A percentile compares a stretch with the other conserved stretches of the same genome.
Conservation (phyloP, 1,284 basidiomycete species). For the Mrakiaceae sp. region DNA sequence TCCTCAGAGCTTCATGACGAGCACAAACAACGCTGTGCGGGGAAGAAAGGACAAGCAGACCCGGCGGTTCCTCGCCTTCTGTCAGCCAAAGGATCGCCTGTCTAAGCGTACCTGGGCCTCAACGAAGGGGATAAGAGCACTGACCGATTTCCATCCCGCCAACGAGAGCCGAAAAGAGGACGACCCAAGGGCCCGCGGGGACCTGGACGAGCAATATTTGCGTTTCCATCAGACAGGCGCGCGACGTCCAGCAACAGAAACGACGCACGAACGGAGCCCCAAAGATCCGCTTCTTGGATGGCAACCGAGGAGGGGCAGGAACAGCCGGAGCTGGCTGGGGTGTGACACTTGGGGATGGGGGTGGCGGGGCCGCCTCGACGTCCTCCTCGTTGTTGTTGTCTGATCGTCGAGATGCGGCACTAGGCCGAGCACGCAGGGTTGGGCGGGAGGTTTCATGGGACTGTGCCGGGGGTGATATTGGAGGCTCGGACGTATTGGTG, state of each 20-base stretch:
- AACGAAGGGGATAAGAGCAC: too few relatives aligned
- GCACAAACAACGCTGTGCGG: neutral
- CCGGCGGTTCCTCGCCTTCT: too few relatives aligned
- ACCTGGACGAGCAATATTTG: too few relatives aligned
- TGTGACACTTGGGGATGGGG: neutral
- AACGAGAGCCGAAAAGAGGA: neutral
- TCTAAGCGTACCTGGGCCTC: too few relatives aligned
- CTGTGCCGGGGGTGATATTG: neutral
- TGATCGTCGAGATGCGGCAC: neutral
- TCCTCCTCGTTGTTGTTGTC: too few relatives aligned
- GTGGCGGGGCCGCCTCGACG: too few relatives aligned
- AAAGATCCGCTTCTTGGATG: neutral
- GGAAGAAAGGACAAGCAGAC: too few relatives aligned
- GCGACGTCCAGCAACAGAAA: too few relatives aligned
- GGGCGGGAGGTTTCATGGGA: neutral
- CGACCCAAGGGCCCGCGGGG: neutral
- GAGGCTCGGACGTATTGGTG: too few relatives aligned
- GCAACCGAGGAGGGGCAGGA: neutral
- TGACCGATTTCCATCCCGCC: slow-evolving; percentile 5
- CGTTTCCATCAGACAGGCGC: too few relatives aligned
- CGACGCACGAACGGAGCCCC: slow-evolving; percentile 1
- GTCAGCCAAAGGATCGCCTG: too few relatives aligned
- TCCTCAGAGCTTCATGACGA: slow-evolving; percentile 1
- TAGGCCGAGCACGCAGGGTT: neutral
- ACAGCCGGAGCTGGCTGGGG: neutral